Evolutionary conservation across 2,329 filamentous ascomycete genomes (phyloP).

Genomic region (Fusarium brachygibbosum): DNA sequence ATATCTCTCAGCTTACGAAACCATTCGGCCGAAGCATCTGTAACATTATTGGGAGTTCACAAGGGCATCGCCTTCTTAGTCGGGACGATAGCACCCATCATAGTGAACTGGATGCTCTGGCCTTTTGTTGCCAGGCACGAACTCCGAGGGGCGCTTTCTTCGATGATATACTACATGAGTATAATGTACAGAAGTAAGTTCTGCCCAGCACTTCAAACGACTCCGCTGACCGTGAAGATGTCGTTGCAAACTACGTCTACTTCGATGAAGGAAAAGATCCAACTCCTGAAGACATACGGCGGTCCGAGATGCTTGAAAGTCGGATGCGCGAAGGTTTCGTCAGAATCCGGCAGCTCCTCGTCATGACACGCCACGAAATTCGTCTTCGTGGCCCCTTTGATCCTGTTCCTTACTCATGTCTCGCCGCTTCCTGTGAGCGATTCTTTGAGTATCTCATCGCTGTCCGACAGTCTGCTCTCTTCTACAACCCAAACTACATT

Average conservation of each 20-base stretch:
- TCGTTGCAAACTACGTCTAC: slow-evolving; percentile 70
- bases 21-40: slow-evolving; percentile 51
- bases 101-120: slow-evolving; percentile 72
- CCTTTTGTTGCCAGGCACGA: slow-evolving; percentile 72
- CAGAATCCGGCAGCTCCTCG: slow-evolving; percentile 68
- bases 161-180: slow-evolving; percentile 70
- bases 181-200: slow-evolving; percentile 67
- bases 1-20: slow-evolving; percentile 62
- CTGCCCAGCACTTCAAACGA: neutral
- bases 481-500: slow-evolving; percentile 68
- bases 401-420: slow-evolving; percentile 67
- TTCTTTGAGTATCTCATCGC: slow-evolving; percentile 72
- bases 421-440: slow-evolving; percentile 68
- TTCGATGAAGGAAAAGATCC: slow-evolving; percentile 68
- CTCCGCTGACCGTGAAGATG: slow-evolving; percentile 50
- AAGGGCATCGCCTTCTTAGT: slow-evolving; percentile 66
- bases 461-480: slow-evolving; percentile 69
- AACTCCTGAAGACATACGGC: slow-evolving; percentile 62
- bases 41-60: slow-evolving; percentile 59
- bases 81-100: slow-evolving; percentile 65
- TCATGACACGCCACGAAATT: slow-evolving; percentile 70
- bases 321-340: slow-evolving; percentile 72
- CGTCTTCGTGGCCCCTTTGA: slow-evolving; percentile 70
- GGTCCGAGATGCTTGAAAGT: slow-evolving; percentile 70
- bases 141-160: slow-evolving; percentile 66